Conservation (phyloP, 164 flowering plant genomes). For the Euptelea pleiosperma region DNA sequence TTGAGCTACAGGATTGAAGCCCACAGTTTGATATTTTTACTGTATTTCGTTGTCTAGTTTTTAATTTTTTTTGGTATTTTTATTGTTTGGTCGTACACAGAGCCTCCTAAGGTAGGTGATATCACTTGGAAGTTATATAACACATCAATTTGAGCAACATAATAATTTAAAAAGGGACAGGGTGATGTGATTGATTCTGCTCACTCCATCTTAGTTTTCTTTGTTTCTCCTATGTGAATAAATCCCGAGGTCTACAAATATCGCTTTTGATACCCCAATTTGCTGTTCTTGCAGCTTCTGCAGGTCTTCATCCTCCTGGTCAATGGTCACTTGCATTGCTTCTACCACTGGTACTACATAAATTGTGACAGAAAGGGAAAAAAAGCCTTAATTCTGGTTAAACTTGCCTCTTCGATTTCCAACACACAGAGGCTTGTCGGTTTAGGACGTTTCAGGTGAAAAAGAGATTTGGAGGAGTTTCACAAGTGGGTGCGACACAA, state of each 20-base stretch:
- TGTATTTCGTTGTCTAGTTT: no score
- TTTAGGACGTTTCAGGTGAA: slow-evolving; percentile 14
- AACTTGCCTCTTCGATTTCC: slow-evolving; percentile 18
- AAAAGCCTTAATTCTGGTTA: no score
- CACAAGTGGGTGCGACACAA: slow-evolving; percentile 22
- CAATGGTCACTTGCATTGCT: slow-evolving; percentile 29
- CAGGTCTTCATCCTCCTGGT: slow-evolving; percentile 16
- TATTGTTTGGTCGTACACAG: no score
- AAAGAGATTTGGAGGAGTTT: slow-evolving; percentile 23
- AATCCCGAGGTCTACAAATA: not conserved
- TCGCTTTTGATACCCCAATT: not conserved
- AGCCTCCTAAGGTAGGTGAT: no score
- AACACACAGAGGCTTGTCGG: not conserved
- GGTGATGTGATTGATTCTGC: no score
- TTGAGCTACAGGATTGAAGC: no score
- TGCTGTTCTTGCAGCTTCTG: slow-evolving; percentile 33
- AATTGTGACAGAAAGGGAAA: slow-evolving; percentile 14
- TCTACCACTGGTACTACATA: slow-evolving; percentile 28
- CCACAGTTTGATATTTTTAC: no score
- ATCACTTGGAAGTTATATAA: no score
- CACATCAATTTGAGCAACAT: no score
- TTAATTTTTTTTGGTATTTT: no score
- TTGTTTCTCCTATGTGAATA: not conserved
- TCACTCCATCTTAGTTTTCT: not conserved
- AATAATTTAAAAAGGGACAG: no score